Evolutionary conservation across 139 green algal genomes (phyloP), one percentile per base, ranked within the genome.

Genomic region (Edaphochlamys debaryana): DNA sequence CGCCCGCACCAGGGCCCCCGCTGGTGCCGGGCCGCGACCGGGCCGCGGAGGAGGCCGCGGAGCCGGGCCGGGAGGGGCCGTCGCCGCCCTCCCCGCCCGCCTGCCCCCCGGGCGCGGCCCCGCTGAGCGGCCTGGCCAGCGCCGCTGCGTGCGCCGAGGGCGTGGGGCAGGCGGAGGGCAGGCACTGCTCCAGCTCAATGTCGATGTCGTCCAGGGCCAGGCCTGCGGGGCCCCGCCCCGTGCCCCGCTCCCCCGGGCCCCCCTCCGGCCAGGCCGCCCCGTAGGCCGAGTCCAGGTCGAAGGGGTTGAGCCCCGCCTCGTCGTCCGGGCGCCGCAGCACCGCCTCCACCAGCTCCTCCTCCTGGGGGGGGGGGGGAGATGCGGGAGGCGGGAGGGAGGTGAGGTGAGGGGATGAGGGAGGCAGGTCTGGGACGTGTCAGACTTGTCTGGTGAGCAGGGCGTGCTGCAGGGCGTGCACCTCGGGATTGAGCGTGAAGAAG

Each of bases 331-430:
- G 62, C 32, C 9, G 17, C 63, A 82, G 30, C 15, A 82, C 62
- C 7, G 41, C n/a, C 41, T 82, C 75, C 41, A 82, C 41, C n/a
- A 82, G 75, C 41, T 22, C 60, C 60, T 82, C 75, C 75, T 82
- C 75, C 75, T 82, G 40, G 19, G 62, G 11, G 40, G 7, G 29
- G 7, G 29, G 20, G 69, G 29, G 3, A 15, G 38, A 37, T 52
- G 27, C 23, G 56, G 27, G 17, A 32, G 17, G 56, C 11, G 11
- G 48, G 9, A 15, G 48, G 48, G 48, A 62, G 19, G 52, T 27
- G 15, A 27, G 52, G 52, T 20, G 15, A 62, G 52, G 15, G 45
- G 45, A 22, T 54, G 45, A 62, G 52, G 13, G 3, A 27, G 52
- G 52, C 13, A 62, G 52, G 52, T 22, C 29, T 67, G n/a, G 4